These are phyloP conservation scores for Aspergillus niger DNA, from an alignment of 2,329 filamentous ascomycete species.

Conservation along the genomic window DNA sequence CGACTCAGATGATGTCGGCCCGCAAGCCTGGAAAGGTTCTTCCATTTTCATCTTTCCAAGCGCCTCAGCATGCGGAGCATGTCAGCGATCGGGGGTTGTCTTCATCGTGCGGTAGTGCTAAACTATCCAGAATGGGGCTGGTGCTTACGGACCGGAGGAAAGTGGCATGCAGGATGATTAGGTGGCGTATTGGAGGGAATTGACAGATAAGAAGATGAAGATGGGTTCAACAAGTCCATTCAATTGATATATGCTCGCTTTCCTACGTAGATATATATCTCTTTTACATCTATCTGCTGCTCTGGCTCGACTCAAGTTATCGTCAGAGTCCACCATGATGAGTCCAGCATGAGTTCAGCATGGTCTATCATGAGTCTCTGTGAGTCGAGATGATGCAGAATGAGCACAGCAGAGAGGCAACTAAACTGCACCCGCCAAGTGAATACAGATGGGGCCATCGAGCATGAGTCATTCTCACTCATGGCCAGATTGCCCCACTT, in stretches of 20 bases:
- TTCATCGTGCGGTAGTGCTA: constrained; percentile 10
- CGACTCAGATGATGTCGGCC: constrained; percentile 22
- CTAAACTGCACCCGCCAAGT: constrained; percentile 4
- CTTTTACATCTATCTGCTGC: not conserved
- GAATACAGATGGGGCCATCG: not conserved
- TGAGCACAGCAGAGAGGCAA: not conserved
- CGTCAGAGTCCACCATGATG: not conserved
- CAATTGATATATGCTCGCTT: not conserved
- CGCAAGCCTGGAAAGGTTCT: constrained; percentile 18
- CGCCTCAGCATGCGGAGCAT: constrained; percentile 19
- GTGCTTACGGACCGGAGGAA: not conserved
- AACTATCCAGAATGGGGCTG: not conserved
- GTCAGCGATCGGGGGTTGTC: constrained; percentile 18
- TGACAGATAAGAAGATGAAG: not conserved
- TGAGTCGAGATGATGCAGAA: constrained; percentile 3
- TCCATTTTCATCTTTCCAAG: constrained; percentile 21
- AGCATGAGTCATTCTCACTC: constrained; percentile 13
- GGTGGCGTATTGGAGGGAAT: not conserved
- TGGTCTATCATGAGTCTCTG: not conserved
- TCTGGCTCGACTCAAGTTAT: not conserved
- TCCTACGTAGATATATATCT: too few relatives aligned
- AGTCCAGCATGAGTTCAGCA: not conserved
- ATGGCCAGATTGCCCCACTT: not conserved
- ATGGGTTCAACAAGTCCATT: not conserved
- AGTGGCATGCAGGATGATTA: not conserved